Evolutionary conservation across 176 grass and related monocot species (phyloP).

Genomic region (Zea luxurians): DNA sequence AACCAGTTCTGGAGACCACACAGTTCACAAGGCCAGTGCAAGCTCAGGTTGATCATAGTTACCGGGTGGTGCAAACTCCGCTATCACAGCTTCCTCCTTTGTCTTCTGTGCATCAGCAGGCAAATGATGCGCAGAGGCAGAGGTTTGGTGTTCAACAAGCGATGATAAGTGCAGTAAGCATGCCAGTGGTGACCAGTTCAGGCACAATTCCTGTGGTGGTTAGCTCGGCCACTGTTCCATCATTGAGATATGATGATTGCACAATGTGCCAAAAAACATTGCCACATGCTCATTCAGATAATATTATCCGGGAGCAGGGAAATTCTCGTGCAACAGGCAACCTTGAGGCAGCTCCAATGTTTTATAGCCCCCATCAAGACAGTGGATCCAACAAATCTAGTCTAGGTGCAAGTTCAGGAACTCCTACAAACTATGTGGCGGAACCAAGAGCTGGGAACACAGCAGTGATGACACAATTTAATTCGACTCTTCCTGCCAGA

Average conservation of each 20-base stretch:
- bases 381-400: slow-evolving; percentile 46
- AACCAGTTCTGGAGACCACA: slow-evolving; percentile 45
- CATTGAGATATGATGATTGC: slow-evolving; percentile 63
- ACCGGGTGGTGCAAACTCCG: slow-evolving; percentile 53
- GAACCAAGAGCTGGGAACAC: slow-evolving; percentile 42
- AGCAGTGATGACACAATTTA: slow-evolving; percentile 35
- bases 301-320: slow-evolving; percentile 56
- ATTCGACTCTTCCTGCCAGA: slow-evolving; percentile 39
- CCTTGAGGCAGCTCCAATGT: slow-evolving; percentile 42
- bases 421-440: slow-evolving; percentile 28
- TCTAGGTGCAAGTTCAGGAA: slow-evolving; percentile 40
- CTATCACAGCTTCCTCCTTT: slow-evolving; percentile 77
- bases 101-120: slow-evolving; percentile 49
- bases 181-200: slow-evolving; percentile 29
- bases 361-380: slow-evolving; percentile 59
- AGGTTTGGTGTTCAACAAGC: slow-evolving; percentile 37
- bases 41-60: slow-evolving; percentile 54
- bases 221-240: slow-evolving; percentile 22
- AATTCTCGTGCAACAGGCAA: slow-evolving; percentile 31
- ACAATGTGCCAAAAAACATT: slow-evolving; percentile 77
- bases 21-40: slow-evolving; percentile 46
- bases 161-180: slow-evolving; percentile 25
- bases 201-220: slow-evolving; percentile 42
- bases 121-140: slow-evolving; percentile 50
- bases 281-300: slow-evolving; percentile 77